Percentiles rank a stretch among this genome's conserved stretches.
Conservation (phyloP, 1,284 basidiomycete species). For the Schizophyllum amplum region DNA sequence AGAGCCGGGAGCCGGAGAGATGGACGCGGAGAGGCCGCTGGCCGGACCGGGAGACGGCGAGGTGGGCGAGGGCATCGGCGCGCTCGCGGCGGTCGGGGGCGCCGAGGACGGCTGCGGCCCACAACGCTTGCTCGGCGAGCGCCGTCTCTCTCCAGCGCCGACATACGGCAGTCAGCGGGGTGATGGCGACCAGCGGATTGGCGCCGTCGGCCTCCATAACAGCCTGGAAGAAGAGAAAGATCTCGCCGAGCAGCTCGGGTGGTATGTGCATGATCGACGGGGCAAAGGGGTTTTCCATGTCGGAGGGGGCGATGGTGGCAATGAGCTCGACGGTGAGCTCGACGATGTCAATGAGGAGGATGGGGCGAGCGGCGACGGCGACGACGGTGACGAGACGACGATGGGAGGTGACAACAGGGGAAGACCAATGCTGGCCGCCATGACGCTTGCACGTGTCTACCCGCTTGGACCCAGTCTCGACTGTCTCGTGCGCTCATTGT, state of each 20-base stretch:
- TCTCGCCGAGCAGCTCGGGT: background rate
- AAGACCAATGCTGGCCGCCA: background rate
- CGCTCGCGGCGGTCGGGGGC: too few relatives aligned
- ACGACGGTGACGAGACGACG: background rate
- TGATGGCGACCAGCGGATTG: background rate
- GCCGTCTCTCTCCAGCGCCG: conserved; percentile 6
- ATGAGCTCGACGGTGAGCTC: background rate
- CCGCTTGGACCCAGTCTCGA: too few relatives aligned
- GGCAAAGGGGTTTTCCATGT: background rate
- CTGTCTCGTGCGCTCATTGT: too few relatives aligned
- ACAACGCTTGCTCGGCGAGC: conserved; percentile 1
- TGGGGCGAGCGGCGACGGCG: background rate
- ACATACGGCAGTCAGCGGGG: conserved; percentile 2
- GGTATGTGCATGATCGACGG: background rate
- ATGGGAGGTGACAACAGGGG: background rate
- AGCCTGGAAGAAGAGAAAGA: background rate
- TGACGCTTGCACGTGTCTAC: background rate
- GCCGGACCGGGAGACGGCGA: background rate
- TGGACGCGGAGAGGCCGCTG: background rate
- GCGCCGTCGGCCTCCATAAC: background rate
- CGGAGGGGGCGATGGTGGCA: background rate
- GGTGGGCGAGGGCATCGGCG: background rate
- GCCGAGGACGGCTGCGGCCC: background rate
- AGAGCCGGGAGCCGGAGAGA: background rate
- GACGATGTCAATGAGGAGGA: background rate